Evolutionary conservation across 192 early-diverging fungal genomes (phyloP).

Genomic region (Umbelopsis vinacea): DNA sequence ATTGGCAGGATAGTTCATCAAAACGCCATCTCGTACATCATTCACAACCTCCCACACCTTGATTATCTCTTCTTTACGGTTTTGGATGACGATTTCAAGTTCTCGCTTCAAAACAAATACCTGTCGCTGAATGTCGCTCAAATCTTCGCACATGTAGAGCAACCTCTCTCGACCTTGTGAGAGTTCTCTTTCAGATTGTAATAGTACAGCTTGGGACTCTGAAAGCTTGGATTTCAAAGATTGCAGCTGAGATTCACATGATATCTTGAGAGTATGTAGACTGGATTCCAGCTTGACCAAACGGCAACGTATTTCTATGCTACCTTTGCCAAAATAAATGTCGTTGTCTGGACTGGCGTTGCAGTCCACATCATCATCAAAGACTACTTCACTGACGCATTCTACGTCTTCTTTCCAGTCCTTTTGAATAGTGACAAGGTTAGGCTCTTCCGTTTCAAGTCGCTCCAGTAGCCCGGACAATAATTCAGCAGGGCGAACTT

Average conservation of each 20-base stretch:
- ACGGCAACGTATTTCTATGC: constrained; percentile 43
- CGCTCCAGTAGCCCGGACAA: constrained; percentile 49
- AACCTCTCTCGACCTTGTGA: constrained; percentile 46
- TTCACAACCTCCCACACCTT: constrained; percentile 60
- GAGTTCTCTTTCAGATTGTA: constrained; percentile 46
- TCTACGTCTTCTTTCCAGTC: constrained; percentile 41
- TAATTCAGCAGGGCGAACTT: constrained; percentile 50
- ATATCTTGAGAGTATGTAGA: constrained; percentile 47
- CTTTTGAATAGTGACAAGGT: constrained; percentile 27
- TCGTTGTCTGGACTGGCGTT: constrained; percentile 27
- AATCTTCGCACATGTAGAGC: constrained; percentile 47
- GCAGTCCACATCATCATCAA: constrained; percentile 24
- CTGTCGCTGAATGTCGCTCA: constrained; percentile 48
- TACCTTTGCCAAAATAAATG: constrained; percentile 6
- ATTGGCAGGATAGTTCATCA: constrained; percentile 19
- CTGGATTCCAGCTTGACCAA: constrained; percentile 47
- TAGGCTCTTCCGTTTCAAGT: constrained; percentile 32
- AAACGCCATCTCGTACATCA: constrained; percentile 42
- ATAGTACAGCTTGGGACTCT: constrained; percentile 45
- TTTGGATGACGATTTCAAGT: constrained; percentile 50
- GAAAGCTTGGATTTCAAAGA: constrained; percentile 40
- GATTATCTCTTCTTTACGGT: constrained; percentile 52
- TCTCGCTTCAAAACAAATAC: constrained; percentile 49
- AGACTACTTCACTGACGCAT: constrained; percentile 21
- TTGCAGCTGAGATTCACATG: constrained; percentile 36